Conservation (phyloP, 371 early-diverging fungal species). For the Massospora cicadina region DNA sequence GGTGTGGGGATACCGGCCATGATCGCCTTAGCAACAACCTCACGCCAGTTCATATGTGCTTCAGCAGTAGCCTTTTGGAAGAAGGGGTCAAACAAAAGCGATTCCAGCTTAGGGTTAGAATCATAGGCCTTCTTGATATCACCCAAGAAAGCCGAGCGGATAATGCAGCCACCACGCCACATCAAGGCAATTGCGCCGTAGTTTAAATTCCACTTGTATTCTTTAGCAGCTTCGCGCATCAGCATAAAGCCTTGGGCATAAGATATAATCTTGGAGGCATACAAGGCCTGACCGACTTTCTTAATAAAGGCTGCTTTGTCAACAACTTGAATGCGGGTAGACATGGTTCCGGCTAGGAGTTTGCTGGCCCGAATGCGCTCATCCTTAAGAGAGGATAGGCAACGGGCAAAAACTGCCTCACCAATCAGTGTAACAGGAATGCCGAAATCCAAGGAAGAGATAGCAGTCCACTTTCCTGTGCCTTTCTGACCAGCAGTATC, state of each 20-base stretch:
- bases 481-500: slow-evolving; percentile 99
- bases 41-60: slow-evolving; percentile 77
- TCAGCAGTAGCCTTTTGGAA: slow-evolving; percentile 74
- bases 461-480: slow-evolving; percentile 97
- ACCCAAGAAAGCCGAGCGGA: slow-evolving; percentile 84
- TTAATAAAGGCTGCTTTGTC: slow-evolving; percentile 73
- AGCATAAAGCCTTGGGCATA: slow-evolving; percentile 99
- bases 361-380: slow-evolving; percentile 81
- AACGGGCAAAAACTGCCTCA: slow-evolving; percentile 95
- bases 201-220: slow-evolving; percentile 88
- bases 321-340: slow-evolving; percentile 39
- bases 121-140: slow-evolving; percentile 89
- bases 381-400: slow-evolving; percentile 86
- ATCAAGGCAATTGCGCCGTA: slow-evolving; percentile 89
- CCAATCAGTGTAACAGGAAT: slow-evolving; percentile 91
- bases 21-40: slow-evolving; percentile 66
- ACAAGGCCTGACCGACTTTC: slow-evolving; percentile 81
- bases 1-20: slow-evolving; percentile 84
- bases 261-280: slow-evolving; percentile 93
- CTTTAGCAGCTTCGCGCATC: slow-evolving; percentile 86
- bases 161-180: slow-evolving; percentile 99
- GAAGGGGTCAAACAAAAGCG: slow-evolving; percentile 84
- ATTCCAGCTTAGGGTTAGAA: slow-evolving; percentile 66
- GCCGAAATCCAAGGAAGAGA: slow-evolving; percentile 83
- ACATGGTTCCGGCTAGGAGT: slow-evolving; percentile 57